Percentiles rank a stretch among this genome's conserved stretches.
phyloP scores from a whole-genome alignment of 352 stramenopile genomes.

The Phytophthora fragariaefolia region DNA sequence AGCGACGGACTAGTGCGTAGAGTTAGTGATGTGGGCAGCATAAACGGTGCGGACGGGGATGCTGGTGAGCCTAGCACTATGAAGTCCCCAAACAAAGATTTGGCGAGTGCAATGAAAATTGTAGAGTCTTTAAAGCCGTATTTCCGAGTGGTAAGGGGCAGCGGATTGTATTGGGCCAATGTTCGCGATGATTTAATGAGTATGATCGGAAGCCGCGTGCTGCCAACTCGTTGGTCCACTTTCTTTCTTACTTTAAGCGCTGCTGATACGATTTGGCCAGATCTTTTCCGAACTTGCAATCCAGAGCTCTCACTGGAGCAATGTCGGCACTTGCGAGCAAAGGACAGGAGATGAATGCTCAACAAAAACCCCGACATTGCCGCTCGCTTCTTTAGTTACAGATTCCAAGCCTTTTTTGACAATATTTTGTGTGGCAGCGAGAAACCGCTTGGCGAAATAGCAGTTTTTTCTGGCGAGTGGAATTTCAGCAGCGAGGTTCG shows the following conservation, averaged over 20 bases:
- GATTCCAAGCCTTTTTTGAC: constrained; percentile 32
- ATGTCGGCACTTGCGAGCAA: not conserved
- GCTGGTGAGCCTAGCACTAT: too few species aligned
- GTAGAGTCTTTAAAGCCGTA: constrained; percentile 1
- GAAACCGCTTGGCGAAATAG: constrained; percentile 17
- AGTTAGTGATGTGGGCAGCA: not conserved
- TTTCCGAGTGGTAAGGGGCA: not conserved
- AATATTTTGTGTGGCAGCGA: constrained; percentile 2
- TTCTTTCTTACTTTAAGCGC: constrained; percentile 34
- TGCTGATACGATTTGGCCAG: constrained; percentile 31
- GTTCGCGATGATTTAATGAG: constrained; percentile 5
- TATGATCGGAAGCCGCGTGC: constrained; percentile 2
- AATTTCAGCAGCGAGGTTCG: constrained; percentile 29
- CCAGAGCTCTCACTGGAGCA: not conserved
- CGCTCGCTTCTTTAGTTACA: constrained; percentile 22
- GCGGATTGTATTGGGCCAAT: constrained; percentile 1
- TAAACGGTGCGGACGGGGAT: not conserved
- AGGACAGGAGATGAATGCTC: not conserved
- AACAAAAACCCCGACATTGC: constrained; percentile 33
- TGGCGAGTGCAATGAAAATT: not conserved
- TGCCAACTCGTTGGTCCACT: constrained; percentile 22
- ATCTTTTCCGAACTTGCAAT: constrained; percentile 32
- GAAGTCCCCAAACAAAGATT: not conserved
- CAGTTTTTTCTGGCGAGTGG: constrained; percentile 33
- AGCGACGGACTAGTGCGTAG: constrained; percentile 27